Evolutionary conservation across 768 basidiomycete genomes (phyloP), one percentile per base, ranked within the genome.

Genomic region (Collybia sordida): DNA sequence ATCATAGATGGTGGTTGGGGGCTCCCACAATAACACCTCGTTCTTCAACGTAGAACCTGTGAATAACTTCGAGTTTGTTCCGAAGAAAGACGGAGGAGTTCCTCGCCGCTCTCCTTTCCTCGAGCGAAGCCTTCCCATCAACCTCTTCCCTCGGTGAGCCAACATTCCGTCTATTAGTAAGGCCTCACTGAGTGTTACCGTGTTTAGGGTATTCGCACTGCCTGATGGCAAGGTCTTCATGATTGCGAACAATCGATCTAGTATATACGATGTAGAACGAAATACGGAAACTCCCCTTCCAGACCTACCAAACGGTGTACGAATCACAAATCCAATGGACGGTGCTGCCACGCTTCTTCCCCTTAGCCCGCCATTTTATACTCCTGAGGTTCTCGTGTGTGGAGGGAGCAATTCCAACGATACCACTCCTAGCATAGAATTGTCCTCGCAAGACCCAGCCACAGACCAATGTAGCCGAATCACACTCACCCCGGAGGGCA

Each of bases 151-250:
- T 11, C 39, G 14, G 39, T 41, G 9, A 18, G 39, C 11, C n/a
- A n/a, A n/a, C n/a, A 19, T n/a, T n/a, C n/a, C n/a, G n/a, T n/a
- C n/a, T n/a, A 4, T 31, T 12, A 31, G 9, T 11, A 49, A 2
- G 28, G 59, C 43, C 54, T 56, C 42, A 58, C 63, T 27, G 39
- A 41, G n/a, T n/a, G n/a, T n/a, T n/a, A n/a, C n/a, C n/a, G n/a
- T n/a, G n/a, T n/a, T 69, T n/a, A 65, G 23, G 53, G n/a, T 60
- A 5, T 61, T 71, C 18, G 53, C 54, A 1, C 69, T 78, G 46
- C 75, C 76, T 12, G 72, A 77, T 57, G 69, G 72, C 15, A 69
- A 58, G n/a, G 56, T 76, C 4, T 69, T 73, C 43, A 65, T 77
- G 54, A 66, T 71, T 11, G 73, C 76, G 0, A 72, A 71, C 52